Percentiles rank a stretch among this genome's conserved stretches.
phyloP scores from a whole-genome alignment of 2,329 filamentous ascomycete species.

The Trichoderma oligosporum region DNA sequence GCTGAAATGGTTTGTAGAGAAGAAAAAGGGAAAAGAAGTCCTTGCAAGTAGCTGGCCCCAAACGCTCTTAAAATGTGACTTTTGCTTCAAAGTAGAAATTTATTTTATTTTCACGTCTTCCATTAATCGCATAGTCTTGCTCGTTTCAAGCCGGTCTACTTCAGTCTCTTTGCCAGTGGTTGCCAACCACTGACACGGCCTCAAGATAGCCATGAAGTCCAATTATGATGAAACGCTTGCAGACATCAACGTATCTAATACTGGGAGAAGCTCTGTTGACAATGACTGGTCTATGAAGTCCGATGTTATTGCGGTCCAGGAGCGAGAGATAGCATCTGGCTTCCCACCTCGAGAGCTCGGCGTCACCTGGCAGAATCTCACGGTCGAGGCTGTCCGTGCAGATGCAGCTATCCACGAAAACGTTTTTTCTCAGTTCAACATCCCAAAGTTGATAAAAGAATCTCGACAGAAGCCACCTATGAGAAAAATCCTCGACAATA shows the following conservation, averaged over 20 bases:
- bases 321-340: conserved; percentile 43
- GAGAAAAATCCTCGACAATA: conserved; percentile 61
- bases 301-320: conserved; percentile 42
- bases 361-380: conserved; percentile 62
- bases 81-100: not conserved
- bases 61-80: not conserved
- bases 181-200: conserved; percentile 9
- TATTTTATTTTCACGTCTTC: not conserved
- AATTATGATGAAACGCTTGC: conserved; percentile 27
- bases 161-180: conserved; percentile 1
- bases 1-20: not conserved
- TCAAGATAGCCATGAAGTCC: conserved; percentile 27
- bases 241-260: conserved; percentile 22
- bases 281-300: conserved; percentile 47
- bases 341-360: conserved; percentile 52
- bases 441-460: conserved; percentile 52
- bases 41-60: not conserved
- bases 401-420: conserved; percentile 65
- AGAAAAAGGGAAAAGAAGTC: not conserved
- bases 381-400: conserved; percentile 57
- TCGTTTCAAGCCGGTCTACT: not conserved
- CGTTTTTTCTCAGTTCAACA: conserved; percentile 56
- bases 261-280: conserved; percentile 19
- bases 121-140: not conserved
- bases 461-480: conserved; percentile 53